Base-by-base conservation (phyloP, 2,329 filamentous ascomycete species). In the Hypoxylon sp. region DNA sequence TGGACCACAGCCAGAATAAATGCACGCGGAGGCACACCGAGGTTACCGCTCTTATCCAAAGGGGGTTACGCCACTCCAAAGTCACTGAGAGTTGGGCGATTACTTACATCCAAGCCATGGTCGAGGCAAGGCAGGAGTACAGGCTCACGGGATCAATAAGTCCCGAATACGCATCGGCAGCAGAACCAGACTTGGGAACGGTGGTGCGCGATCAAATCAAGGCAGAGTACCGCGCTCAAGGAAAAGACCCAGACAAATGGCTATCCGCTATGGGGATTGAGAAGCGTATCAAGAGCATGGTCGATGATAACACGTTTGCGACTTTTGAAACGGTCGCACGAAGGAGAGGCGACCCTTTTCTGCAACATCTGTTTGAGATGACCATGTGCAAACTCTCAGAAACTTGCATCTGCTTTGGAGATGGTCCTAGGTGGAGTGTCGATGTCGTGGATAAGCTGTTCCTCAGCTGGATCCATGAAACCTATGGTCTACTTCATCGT, bases 371-470 rank as follows among this genome's bases (percentile, higher is more conserved):
- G 20, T 62, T 65, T 7, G 55, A 60, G 22, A 32, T 20, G 3
- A 46, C 65, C 11, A 40, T 59, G 30, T 68, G 67, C 32, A 68
- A 28, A 28, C 64, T 68, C 18, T 30, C 57, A 2, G 67, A 70
- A 18, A 64, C 62, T 14, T 57, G 46, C n/a, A 38, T 70, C 36
- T 70, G 67, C 38, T 70, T 68, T 26, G 65, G 67, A 11, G 67
- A 70, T 46, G 65, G 61, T 20, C 67, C 65, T 3, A 65, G 67
- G 38, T 70, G 67, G 61, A 56, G 42, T 33, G 55, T 68, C n/a
- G 54, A 68, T 42, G 12, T 58, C 22, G 65, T 70, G 12, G 67
- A 70, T 45, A 56, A 22, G 8, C 14, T 70, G 11, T 68, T 70
- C 49, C 22, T 66, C 3, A 36, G 54, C 11, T 68, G 65, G 67